Evolutionary conservation across 805 yeast species (phyloP), one percentile per base, ranked within the genome.

Genomic region (Yamadazyma paraphyllophila): DNA sequence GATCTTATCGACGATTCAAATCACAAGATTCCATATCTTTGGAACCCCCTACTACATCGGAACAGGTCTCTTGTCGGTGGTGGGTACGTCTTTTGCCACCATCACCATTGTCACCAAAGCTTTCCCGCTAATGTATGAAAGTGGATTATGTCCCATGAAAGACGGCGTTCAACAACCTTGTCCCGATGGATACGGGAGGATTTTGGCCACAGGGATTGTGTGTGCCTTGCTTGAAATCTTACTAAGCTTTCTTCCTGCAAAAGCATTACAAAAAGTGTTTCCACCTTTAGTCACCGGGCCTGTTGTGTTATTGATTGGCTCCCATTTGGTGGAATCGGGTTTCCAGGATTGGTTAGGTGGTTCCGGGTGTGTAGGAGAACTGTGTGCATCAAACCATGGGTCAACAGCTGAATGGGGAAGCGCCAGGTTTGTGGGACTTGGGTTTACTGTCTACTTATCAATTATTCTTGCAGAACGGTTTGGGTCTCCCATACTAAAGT

Each of bases 251-350:
- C 63, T 84, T 54, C 97, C 97, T 9, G 81, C 96, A 4, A 75
- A 72, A 31, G 53, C 76, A 11, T 73, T 90, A 53, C 89, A 86
- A 63, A 81, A 74, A 49, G 58, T 87, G 30, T 90, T 90, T 71
- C 97, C 97, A 14, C 91, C 96, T 31, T 69, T 88, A 43, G 97
- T 91, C 50, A 90, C 96, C 25, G 97, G 97, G 47, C 96, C 96
- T 8, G 96, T 90, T 38, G 96, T 90, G 26, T 66, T 90, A 45
- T 74, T 90, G 29, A 89, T 90, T 59, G 97, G 97, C 55, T 74
- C 83, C 37, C 69, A 74, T 24, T 75, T 90, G 55, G 74, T 89
- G 48, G 71, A 73, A 53, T 64, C 88, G 29, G 97, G 96, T 20
- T 83, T 90, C 65, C 65, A 79, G 58, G 88, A 90, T 65, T 88